Evolutionary conservation across 768 basidiomycete species (phyloP).

Genomic region (Lactifluus piperatus): DNA sequence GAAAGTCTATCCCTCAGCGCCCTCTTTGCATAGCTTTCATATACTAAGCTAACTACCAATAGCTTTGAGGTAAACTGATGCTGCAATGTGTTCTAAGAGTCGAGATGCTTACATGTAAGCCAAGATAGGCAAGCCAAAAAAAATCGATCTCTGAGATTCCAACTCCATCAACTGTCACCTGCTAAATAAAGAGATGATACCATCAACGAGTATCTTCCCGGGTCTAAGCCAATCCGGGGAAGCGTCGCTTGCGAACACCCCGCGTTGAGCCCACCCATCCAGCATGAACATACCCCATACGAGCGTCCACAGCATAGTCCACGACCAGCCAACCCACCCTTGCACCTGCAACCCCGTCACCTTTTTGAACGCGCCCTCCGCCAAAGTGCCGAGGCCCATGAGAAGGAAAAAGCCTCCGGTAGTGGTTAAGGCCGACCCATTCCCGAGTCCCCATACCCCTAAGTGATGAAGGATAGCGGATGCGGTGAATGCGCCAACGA

Average conservation of each 20-base stretch:
- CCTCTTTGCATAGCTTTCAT: no score
- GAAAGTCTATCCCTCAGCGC: no score
- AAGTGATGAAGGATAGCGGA: slow-evolving; percentile 52
- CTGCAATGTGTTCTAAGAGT: background rate
- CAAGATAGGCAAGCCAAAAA: background rate
- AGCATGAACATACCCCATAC: slow-evolving; percentile 28
- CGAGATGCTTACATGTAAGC: background rate
- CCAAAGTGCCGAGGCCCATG: slow-evolving; percentile 42
- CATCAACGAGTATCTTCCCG: background rate
- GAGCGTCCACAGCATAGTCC: slow-evolving; percentile 41
- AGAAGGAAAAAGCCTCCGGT: slow-evolving; percentile 48
- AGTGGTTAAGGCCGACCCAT: slow-evolving; percentile 36
- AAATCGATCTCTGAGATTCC: background rate
- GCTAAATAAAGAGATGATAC: background rate
- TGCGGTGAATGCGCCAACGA: slow-evolving; percentile 50
- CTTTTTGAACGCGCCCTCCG: slow-evolving; percentile 41
- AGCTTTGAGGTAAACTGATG: background rate
- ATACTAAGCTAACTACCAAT: no score
- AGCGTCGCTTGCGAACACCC: background rate
- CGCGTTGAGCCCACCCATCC: no score
- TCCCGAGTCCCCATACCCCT: slow-evolving; percentile 51
- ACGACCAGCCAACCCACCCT: slow-evolving; percentile 43
- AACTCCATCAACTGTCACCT: background rate
- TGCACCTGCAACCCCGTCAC: slow-evolving; percentile 37
- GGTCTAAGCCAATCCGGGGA: background rate